Conservation (phyloP, 495 filamentous ascomycete genomes). For the Penicillium macrosclerotiorum region DNA sequence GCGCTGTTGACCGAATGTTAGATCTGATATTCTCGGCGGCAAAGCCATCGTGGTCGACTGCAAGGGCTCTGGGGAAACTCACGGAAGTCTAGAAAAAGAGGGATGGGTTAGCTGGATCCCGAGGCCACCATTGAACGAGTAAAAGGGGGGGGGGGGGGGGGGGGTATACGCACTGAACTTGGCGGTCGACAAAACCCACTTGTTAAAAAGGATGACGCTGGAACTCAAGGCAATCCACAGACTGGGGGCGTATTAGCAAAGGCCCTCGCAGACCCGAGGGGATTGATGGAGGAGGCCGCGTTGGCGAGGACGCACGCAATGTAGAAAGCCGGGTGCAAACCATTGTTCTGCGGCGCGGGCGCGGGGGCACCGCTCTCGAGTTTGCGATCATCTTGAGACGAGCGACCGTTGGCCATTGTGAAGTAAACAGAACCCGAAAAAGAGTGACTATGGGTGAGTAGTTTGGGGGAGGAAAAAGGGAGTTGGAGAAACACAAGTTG, state of each 20-base stretch:
- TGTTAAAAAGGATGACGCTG: slow-evolving; percentile 94
- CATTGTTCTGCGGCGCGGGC: slow-evolving; percentile 16
- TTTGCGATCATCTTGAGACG: slow-evolving; percentile 34
- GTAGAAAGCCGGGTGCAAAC: slow-evolving; percentile 77
- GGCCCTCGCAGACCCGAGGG: neutral
- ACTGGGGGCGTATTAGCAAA: slow-evolving; percentile 42
- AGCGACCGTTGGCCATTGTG: slow-evolving; percentile 32
- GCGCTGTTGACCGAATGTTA: slow-evolving; percentile 20
- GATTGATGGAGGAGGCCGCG: neutral
- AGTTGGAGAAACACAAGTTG: slow-evolving; percentile 10
- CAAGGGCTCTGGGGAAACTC: slow-evolving; percentile 5
- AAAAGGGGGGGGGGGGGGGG: neutral
- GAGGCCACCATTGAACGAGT: no score
- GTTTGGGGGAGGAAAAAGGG: neutral
- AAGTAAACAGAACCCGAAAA: slow-evolving; percentile 20
- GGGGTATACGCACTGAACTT: slow-evolving; percentile 75
- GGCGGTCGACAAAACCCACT: slow-evolving; percentile 81
- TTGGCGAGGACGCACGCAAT: slow-evolving; percentile 61
- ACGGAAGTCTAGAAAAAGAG: slow-evolving; percentile 37
- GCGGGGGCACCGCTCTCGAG: slow-evolving; percentile 28
- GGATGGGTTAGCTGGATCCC: no score
- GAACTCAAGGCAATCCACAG: slow-evolving; percentile 87
- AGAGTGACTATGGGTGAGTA: slow-evolving; percentile 36
- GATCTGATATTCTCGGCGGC: neutral
- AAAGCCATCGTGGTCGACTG: neutral